These are phyloP conservation scores for Pseudogymnoascus sp. DNA, from an alignment of 2,329 filamentous ascomycete genomes.

Conservation along the genomic window DNA sequence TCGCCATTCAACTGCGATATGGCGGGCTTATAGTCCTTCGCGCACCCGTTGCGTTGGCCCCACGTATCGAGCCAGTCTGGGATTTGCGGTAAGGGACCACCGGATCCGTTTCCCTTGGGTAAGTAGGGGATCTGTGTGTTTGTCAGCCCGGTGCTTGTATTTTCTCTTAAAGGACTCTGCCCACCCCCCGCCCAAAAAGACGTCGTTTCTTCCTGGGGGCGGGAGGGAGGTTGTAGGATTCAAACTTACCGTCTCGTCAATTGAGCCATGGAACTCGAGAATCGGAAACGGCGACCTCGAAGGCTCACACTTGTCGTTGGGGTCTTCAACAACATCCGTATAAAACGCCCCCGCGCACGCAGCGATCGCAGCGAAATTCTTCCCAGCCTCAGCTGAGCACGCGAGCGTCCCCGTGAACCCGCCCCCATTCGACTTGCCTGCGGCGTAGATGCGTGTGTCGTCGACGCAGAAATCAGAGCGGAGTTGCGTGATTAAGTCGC, in stretches of 20 bases:
- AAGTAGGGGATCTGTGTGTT: neutral
- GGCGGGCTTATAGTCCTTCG: constrained; percentile 19
- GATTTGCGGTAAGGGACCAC: constrained; percentile 38
- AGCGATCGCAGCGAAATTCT: constrained; percentile 36
- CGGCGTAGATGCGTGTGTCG: constrained; percentile 33
- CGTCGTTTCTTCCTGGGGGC: too few relatives aligned
- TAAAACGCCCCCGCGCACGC: constrained; percentile 37
- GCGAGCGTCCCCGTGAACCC: constrained; percentile 34
- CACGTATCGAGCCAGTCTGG: constrained; percentile 33
- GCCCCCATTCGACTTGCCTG: constrained; percentile 38
- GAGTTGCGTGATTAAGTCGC: constrained; percentile 34
- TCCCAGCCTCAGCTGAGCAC: constrained; percentile 30
- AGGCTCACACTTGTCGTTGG: constrained; percentile 28
- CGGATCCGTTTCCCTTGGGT: constrained; percentile 33
- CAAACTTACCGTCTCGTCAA: neutral
- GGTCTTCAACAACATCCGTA: constrained; percentile 25
- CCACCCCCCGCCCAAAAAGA: too few relatives aligned
- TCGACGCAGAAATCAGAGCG: constrained; percentile 33
- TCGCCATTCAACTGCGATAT: constrained; percentile 27
- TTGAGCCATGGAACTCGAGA: constrained; percentile 41
- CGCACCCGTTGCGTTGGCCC: constrained; percentile 28
- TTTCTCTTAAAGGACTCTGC: too few relatives aligned
- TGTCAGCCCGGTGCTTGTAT: too few relatives aligned
- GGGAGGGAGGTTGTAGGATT: neutral
- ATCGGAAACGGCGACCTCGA: constrained; percentile 33